Evolutionary conservation across 139 green algal genomes (phyloP).

Genomic region (Chlorokybus atmophyticus): DNA sequence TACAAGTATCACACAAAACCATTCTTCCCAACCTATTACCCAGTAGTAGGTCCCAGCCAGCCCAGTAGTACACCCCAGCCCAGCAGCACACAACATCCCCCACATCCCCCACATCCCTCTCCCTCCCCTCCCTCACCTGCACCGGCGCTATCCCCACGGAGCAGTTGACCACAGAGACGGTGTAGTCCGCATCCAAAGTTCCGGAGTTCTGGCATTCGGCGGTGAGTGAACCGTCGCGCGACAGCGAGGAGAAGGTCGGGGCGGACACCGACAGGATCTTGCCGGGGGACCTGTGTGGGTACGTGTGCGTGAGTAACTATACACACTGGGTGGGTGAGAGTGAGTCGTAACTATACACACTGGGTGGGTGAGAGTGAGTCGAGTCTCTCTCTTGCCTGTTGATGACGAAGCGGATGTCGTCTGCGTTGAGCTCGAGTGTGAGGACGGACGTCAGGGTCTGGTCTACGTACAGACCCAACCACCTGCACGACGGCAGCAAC

Average conservation of each 20-base stretch:
- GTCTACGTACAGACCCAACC: neutral
- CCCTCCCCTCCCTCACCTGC: too few species aligned
- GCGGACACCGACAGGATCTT: conserved; percentile 1
- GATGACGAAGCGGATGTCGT: conserved; percentile 12
- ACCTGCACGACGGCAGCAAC: neutral
- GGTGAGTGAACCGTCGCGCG: neutral
- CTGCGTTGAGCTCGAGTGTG: conserved; percentile 17
- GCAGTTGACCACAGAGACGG: conserved; percentile 16
- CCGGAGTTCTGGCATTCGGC: conserved; percentile 12
- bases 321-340: too few species aligned
- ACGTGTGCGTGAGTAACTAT: too few species aligned
- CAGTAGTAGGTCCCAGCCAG: too few species aligned
- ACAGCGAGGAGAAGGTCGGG: conserved; percentile 4
- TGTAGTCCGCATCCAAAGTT: conserved; percentile 17
- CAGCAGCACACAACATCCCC: too few species aligned
- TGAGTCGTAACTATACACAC: too few species aligned
- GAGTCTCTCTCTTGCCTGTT: conserved; percentile 11
- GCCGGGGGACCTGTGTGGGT: conserved; percentile 5
- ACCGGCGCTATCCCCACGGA: too few species aligned
- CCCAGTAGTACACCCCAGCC: too few species aligned
- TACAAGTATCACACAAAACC: too few species aligned
- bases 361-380: too few species aligned
- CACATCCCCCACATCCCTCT: too few species aligned
- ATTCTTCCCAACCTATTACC: too few species aligned
- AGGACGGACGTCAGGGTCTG: conserved; percentile 14